A percentile compares a stretch with the other conserved stretches of the same genome.
Conservation (phyloP, 176 grass and related monocot genomes). For the barley (Hordeum vulgare) region MorexV3_pseudomolecules_assembly NC_058519.1:654353873-654354372, state of each 20-base stretch:
- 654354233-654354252: neutral
- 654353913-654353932: neutral
- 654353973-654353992: neutral
- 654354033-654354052: constrained; percentile 4
- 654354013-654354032: neutral
- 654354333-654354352: neutral
- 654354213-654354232: neutral
- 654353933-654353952: neutral
- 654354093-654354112: neutral
- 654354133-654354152: neutral
- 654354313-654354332: neutral
- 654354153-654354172: neutral
- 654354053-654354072: neutral
- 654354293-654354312: neutral
- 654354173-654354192: neutral
- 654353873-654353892: neutral
- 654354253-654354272: neutral
- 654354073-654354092: neutral
- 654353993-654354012: neutral
- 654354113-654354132: neutral
- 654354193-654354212: neutral
- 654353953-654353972: neutral
- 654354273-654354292: neutral
- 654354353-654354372: neutral
- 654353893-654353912: neutral